These are phyloP conservation scores for Crithidia acanthocephali DNA, from an alignment of 208 protist genomes.

Conservation along the genomic window DNA sequence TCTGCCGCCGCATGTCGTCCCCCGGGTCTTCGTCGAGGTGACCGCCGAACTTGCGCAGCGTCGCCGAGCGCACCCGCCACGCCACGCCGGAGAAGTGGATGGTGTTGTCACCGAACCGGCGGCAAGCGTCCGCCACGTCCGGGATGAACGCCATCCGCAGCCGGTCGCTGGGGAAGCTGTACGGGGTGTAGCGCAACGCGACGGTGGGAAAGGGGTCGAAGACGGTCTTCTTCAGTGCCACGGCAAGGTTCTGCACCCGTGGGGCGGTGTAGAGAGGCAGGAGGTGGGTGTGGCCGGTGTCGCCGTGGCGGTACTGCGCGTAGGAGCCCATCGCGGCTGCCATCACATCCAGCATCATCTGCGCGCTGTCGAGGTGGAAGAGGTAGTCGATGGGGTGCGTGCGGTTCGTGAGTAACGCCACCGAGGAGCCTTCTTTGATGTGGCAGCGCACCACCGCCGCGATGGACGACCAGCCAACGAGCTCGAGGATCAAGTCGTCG, in stretches of 20 bases:
- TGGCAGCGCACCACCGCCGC: constrained; percentile 52
- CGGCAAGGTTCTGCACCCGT: constrained; percentile 43
- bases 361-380: constrained; percentile 31
- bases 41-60: constrained; percentile 37
- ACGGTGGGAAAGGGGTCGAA: constrained; percentile 63
- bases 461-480: constrained; percentile 49
- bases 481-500: constrained; percentile 22
- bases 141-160: constrained; percentile 55
- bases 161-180: constrained; percentile 46
- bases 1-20: constrained; percentile 37
- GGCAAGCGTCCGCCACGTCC: constrained; percentile 53
- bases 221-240: constrained; percentile 43
- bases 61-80: constrained; percentile 63
- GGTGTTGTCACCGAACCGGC: constrained; percentile 76
- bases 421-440: constrained; percentile 33
- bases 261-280: constrained; percentile 47
- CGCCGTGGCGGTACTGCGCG: constrained; percentile 21
- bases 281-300: constrained; percentile 20
- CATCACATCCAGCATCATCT: constrained; percentile 22
- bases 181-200: constrained; percentile 47
- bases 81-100: constrained; percentile 74
- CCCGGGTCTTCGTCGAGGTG: constrained; percentile 34
- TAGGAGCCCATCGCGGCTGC: constrained; percentile 18
- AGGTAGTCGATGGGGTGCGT: constrained; percentile 44
- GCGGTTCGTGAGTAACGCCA: constrained; percentile 46